Base-by-base conservation (phyloP, 768 basidiomycete genomes). In the Daedalea quercina region DNA sequence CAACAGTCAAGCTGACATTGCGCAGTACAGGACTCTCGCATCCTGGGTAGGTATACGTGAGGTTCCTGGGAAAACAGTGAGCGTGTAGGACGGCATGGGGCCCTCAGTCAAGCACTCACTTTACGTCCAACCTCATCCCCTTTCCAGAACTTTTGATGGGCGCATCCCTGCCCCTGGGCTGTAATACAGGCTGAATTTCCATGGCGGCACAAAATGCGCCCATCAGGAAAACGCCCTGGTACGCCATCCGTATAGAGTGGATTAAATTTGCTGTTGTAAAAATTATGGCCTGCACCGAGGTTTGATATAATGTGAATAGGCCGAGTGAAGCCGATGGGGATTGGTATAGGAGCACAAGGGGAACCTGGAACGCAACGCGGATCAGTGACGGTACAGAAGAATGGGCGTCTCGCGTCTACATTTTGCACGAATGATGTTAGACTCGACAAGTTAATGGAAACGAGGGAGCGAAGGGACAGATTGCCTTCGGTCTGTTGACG, bases 181-280 rank as follows among this genome's bases (percentile, higher is more conserved):
- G 79, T 35, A 92, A 66, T 57, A 76, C 76, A 24, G 87, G 87
- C 57, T 80, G 78, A 55, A 91, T 69, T 57, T 78, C 76, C 73
- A 82, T 83, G 45, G 86, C 84, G 43, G 88, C 88, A 60, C 80
- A 83, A 63, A 91, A 94, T 7, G 91, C 90, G 45, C 85, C 86
- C 82, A 93, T 85, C 54, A 90, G 73, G 70, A 94, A 94, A 47
- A 93, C 77, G 28, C 82, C 81, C 66, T 94, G 90, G 60, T 86
- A 91, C n/a, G 82, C 81, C 82, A 85, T 83, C 53, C 79, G 80
- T 23, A 76, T 65, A 3, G 83, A 87, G 40, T 80, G 78, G 26
- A 84, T 63, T 56, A 92, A 64, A 60, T 79, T 80, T 48, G 81
- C 73, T 53, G 80, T 74, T 11, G 87, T 81, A 61, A 78, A 78